Evolutionary conservation across 2,329 filamentous ascomycete genomes (phyloP), one percentile per base, ranked within the genome.

Genomic region (Drechmeria coniospora): DNA sequence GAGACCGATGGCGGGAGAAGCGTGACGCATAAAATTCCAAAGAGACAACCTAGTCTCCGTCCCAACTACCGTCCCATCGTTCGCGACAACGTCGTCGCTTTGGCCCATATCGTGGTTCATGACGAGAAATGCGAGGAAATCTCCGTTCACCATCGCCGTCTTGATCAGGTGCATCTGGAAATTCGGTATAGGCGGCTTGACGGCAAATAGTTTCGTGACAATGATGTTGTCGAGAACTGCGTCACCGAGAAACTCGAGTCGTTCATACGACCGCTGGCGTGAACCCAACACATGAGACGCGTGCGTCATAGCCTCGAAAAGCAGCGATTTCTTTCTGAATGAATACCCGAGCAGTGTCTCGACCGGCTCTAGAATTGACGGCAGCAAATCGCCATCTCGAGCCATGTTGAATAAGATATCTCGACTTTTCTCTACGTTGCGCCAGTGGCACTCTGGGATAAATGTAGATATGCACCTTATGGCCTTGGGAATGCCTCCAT

Each of bases 221-320:
- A 94, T 58, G 30, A 93, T 58, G 39, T 74, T 67, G 50, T 95
- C 87, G 0, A 95, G 68, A 3, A 94, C 60, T 0, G 83, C 70
- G 40, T 95, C 87, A 1, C 87, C 87, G 0, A 94, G 57, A 42
- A 90, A 93, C 44, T 94, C 87, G 1, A 94, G 65, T 0, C 84
- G 69, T 38, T 94, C 79, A 9, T 72, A 63, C 0, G 55, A 54
- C 25, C 44, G 40, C 10, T 37, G 34, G 2, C 36, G 32, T 14
- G 53, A 60, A 3, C 59, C 58, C 4, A 63, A 56, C 11, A 54
- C 50, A 17, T 57, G 58, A 0, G 80, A 86, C 0, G 71, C 59
- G 44, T 94, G 86, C 0, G 84, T 93, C 27, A 87, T 59, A 3
- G 86, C 79, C 53, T 94, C 81, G 0, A 79, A 44, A 1, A 94